phyloP scores from a whole-genome alignment of 495 filamentous ascomycete species.

The Neurospora sp. region DNA sequence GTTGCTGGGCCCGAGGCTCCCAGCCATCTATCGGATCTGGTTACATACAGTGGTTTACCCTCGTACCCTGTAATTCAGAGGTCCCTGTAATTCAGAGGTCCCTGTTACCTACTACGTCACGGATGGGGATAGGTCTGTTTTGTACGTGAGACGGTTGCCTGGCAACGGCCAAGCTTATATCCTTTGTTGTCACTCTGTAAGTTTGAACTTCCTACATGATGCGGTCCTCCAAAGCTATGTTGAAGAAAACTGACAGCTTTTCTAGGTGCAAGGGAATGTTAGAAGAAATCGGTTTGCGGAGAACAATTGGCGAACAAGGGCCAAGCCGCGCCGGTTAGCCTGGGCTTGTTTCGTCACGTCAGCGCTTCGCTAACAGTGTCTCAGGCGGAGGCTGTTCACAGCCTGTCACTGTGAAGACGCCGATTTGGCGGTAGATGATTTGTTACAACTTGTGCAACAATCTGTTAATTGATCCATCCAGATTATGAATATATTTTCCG shows the following conservation, averaged over 20 bases:
- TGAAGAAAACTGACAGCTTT: neutral
- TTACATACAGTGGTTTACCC: neutral
- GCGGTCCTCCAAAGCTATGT: neutral
- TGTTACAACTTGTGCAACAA: neutral
- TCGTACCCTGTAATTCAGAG: neutral
- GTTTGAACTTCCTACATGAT: neutral
- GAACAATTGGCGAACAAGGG: neutral
- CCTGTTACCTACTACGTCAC: neutral
- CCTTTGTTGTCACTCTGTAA: neutral
- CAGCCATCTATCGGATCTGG: neutral
- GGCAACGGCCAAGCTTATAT: neutral
- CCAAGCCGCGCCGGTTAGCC: neutral
- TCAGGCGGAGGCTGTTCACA: neutral
- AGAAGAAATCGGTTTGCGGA: neutral
- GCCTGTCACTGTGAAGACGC: neutral
- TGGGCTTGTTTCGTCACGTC: neutral
- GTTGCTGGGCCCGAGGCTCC: neutral
- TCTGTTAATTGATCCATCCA: neutral
- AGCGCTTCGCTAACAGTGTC: neutral
- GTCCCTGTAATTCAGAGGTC: neutral
- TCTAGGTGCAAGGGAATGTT: neutral
- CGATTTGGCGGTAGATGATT: neutral
- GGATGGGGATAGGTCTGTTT: neutral
- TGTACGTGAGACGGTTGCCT: slow-evolving; percentile 2
- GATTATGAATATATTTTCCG: neutral